phyloP scores from a whole-genome alignment of 148 eudicot genomes.

The Silene latifolia region DNA sequence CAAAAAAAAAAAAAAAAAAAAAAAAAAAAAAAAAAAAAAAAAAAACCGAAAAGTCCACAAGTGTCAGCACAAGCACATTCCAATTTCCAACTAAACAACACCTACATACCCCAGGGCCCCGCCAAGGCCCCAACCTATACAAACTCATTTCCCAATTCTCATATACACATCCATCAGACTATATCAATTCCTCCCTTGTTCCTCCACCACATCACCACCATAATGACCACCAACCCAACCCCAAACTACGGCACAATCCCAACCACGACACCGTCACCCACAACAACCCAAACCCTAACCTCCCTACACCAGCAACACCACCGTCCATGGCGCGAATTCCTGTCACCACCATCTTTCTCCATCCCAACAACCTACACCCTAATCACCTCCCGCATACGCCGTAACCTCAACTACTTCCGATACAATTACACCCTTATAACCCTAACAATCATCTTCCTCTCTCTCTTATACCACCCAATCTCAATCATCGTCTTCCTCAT shows the following conservation, averaged over 20 bases:
- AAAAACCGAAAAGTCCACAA: too few relatives aligned
- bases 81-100: too few relatives aligned
- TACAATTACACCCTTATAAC: slow-evolving; percentile 54
- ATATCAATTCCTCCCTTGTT: background rate
- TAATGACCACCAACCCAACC: slow-evolving; percentile 18
- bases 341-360: slow-evolving; percentile 44
- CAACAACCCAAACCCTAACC: slow-evolving; percentile 35
- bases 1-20: too few relatives aligned
- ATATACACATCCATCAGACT: background rate
- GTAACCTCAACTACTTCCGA: slow-evolving; percentile 58
- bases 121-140: background rate
- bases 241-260: slow-evolving; percentile 36
- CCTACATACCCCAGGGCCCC: background rate
- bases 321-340: slow-evolving; percentile 62
- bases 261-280: slow-evolving; percentile 14
- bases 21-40: too few relatives aligned
- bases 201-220: background rate
- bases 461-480: slow-evolving; percentile 62
- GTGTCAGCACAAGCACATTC: too few relatives aligned
- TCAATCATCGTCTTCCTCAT: slow-evolving; percentile 61
- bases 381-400: slow-evolving; percentile 45
- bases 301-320: slow-evolving; percentile 32
- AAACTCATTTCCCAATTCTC: background rate
- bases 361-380: slow-evolving; percentile 46
- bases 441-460: slow-evolving; percentile 45